Percentiles rank a stretch among this genome's conserved stretches.
Evolutionary conservation across 179 eudicot genomes (phyloP).

Genomic region (Actinidia chinensis): DNA sequence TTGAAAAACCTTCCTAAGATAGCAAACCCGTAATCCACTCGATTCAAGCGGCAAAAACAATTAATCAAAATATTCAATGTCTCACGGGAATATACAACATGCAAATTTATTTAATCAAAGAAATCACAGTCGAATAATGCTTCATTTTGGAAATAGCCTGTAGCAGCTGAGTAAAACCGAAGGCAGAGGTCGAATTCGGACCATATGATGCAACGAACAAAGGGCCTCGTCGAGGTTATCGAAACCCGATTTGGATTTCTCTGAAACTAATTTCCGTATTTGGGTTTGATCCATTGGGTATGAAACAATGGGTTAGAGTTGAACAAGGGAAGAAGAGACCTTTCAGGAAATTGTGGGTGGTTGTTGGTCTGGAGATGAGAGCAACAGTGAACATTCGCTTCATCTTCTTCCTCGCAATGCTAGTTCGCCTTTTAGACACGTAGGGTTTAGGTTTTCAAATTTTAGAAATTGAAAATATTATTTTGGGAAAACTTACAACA

Average conservation of each 20-base stretch:
- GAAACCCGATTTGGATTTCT: background rate
- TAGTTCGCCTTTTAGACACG: too few relatives aligned
- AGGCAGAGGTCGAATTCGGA: background rate
- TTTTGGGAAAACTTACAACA: too few relatives aligned
- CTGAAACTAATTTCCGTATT: background rate
- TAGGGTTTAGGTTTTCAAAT: too few relatives aligned
- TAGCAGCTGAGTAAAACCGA: background rate
- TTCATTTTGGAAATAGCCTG: background rate
- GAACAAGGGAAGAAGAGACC: background rate
- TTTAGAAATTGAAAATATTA: too few relatives aligned
- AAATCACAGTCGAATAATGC: background rate
- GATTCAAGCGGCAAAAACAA: conserved; percentile 5
- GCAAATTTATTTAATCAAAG: background rate
- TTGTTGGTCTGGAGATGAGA: background rate
- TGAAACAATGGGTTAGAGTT: background rate
- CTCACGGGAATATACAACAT: background rate
- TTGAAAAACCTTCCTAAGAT: background rate
- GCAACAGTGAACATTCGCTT: too few relatives aligned
- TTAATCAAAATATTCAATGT: background rate
- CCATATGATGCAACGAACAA: background rate
- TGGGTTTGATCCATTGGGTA: background rate
- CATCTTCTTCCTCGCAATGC: too few relatives aligned
- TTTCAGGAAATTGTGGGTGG: background rate
- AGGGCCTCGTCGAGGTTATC: background rate
- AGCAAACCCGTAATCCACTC: background rate